phyloP scores from a whole-genome alignment of 78 protist genomes.

The Protostelium mycophagum region DNA sequence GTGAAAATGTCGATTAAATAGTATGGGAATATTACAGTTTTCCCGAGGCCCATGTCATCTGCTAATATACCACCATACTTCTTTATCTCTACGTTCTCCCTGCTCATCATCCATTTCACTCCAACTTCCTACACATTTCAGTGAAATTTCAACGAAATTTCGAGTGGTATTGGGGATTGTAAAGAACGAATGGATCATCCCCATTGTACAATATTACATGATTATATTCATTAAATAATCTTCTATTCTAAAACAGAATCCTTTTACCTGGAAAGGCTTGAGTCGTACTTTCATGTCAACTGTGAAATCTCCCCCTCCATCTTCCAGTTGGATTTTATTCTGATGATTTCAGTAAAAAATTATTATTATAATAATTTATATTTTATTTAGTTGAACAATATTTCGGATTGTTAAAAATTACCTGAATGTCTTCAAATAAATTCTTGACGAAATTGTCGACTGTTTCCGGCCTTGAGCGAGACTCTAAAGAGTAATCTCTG shows the following conservation, averaged over 20 bases:
- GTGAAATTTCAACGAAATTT: no score
- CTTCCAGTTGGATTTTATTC: neutral
- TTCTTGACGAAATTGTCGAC: neutral
- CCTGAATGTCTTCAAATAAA: neutral
- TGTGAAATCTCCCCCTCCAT: neutral
- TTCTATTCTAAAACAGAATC: neutral
- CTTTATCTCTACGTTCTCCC: neutral
- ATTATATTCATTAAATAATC: neutral
- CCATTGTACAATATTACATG: no score
- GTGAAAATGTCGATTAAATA: no score
- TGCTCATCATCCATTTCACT: neutral
- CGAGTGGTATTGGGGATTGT: no score
- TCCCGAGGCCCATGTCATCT: slow-evolving; percentile 76
- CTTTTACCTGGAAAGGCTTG: neutral
- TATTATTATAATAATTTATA: no score
- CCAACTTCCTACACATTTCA: neutral
- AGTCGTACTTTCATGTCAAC: neutral
- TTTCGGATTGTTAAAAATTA: no score
- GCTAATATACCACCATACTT: slow-evolving; percentile 34
- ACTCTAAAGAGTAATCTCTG: neutral
- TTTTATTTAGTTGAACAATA: no score
- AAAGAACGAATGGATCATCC: no score
- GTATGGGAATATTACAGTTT: slow-evolving; percentile 36
- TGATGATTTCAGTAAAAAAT: no score
- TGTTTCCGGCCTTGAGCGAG: neutral